phyloP scores from a whole-genome alignment of 106 monocot genomes.

The Alisma plantagoaquatica region DNA sequence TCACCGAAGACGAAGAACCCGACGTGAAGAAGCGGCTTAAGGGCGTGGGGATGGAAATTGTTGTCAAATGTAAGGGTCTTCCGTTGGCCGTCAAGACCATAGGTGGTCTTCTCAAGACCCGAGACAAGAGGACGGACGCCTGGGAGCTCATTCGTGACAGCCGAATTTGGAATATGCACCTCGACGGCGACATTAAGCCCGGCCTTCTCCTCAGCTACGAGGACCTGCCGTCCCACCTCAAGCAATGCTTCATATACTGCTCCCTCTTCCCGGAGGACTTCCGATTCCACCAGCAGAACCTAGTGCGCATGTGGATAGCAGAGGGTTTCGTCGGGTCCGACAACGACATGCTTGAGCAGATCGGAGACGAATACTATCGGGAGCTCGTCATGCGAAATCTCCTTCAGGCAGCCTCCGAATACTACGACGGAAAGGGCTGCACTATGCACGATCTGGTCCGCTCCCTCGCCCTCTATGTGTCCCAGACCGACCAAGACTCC shows the following conservation, averaged over 20 bases:
- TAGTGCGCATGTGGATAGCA: constrained; percentile 34
- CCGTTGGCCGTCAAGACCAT: constrained; percentile 31
- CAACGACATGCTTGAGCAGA: constrained; percentile 21
- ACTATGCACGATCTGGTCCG: constrained; percentile 26
- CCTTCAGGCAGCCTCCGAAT: constrained; percentile 11
- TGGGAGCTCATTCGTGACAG: constrained; percentile 36
- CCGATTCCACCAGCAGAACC: background rate
- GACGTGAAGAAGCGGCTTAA: background rate
- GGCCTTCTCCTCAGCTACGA: constrained; percentile 35
- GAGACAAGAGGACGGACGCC: constrained; percentile 5
- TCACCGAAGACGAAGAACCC: background rate
- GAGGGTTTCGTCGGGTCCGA: constrained; percentile 27
- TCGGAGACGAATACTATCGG: constrained; percentile 27
- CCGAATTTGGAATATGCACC: constrained; percentile 15
- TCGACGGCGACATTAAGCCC: constrained; percentile 4
- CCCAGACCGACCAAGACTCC: too few relatives aligned
- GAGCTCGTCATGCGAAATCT: constrained; percentile 31
- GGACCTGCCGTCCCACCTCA: constrained; percentile 29
- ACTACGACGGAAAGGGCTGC: constrained; percentile 3
- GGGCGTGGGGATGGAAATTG: constrained; percentile 28
- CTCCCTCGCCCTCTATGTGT: constrained; percentile 15
- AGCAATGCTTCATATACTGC: constrained; percentile 45
- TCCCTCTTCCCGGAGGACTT: constrained; percentile 32
- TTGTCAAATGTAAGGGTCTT: constrained; percentile 27
- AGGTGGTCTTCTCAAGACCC: constrained; percentile 23